Base-by-base conservation (phyloP, 106 monocot species). In the Agapanthus africanus region DNA sequence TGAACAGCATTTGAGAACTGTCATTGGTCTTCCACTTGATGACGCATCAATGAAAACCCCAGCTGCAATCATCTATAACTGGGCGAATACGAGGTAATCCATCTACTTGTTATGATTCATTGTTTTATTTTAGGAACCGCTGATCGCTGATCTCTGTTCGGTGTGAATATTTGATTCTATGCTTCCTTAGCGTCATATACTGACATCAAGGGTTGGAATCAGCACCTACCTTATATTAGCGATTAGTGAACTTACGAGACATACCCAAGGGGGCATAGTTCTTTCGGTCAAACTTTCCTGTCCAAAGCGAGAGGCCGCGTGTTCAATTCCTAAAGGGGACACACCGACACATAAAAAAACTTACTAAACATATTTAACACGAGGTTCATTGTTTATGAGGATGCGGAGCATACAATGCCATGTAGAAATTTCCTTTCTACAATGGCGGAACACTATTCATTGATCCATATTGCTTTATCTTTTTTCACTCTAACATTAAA, bases 1-100 rank as follows among this genome's bases (percentile, higher is more conserved):
- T 77, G 95, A 95, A 50, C 95, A 95, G 49, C 95, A 95, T 77
- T 52, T 95, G 49, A 80, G 95, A 60, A 91, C 95, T 69, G 71
- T 95, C 69, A 72, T 88, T 76, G 91, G 88, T 70, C 84, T 95
- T 71, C 91, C 95, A 56, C 88, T 95, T 35, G 95, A 91, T 30
- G 86, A 95, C 56, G 72, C 95, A 70, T 91, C 91, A 40, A 85
- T 91, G 88, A 95, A 95, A 76, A 72, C 75, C 35, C 85, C 85
- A 69, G 88, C 91, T 67, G 83, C 91, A 30, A 82, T 91, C 63
- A 95, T 95, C 91, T 95, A 95, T 59, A 91, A 95, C 74, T 95
- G 21, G 95, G 95, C 18, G 91, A 95, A 86, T 88, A 85, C 66
- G 88, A 88, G 85, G 94, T 95, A 68, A 71, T 44, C n/a, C 32